phyloP scores from a whole-genome alignment of 192 early-diverging fungal species.

The Rhizophagus sp. region DNA sequence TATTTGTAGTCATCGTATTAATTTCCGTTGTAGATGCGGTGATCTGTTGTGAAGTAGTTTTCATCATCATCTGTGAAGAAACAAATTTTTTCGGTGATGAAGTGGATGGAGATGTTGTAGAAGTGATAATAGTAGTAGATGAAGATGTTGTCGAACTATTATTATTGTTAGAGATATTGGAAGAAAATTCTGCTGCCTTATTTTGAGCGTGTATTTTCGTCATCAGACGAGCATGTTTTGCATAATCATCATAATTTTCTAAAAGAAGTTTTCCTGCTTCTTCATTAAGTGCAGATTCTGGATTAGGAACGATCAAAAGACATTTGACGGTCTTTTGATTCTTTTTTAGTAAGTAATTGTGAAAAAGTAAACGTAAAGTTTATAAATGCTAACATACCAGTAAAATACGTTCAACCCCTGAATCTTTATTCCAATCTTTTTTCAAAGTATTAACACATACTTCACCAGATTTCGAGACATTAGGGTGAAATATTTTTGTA shows the following conservation, averaged over 20 bases:
- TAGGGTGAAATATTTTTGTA: constrained; percentile 98
- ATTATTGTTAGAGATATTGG: constrained; percentile 12
- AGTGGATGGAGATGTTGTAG: background rate
- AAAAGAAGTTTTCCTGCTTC: constrained; percentile 89
- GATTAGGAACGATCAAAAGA: constrained; percentile 90
- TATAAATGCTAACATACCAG: constrained; percentile 53
- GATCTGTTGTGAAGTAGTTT: background rate
- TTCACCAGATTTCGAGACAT: constrained; percentile 84
- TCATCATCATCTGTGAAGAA: background rate
- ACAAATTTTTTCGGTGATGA: constrained; percentile 19
- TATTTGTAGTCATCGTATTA: background rate
- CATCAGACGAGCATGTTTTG: constrained; percentile 73
- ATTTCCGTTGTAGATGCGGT: background rate
- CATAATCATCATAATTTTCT: constrained; percentile 86
- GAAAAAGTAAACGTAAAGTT: background rate
- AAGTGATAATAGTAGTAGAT: background rate
- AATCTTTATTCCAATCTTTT: constrained; percentile 92
- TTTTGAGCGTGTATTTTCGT: constrained; percentile 76
- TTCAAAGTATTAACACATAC: constrained; percentile 97
- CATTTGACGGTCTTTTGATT: constrained; percentile 84
- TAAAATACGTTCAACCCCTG: constrained; percentile 82
- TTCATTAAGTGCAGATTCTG: constrained; percentile 95
- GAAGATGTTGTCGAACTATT: background rate
- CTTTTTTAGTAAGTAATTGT: background rate
- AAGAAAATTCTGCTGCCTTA: constrained; percentile 10